Evolutionary conservation across 257 asterid genomes (phyloP).

Genomic region (Solanum raphanifolium): DNA sequence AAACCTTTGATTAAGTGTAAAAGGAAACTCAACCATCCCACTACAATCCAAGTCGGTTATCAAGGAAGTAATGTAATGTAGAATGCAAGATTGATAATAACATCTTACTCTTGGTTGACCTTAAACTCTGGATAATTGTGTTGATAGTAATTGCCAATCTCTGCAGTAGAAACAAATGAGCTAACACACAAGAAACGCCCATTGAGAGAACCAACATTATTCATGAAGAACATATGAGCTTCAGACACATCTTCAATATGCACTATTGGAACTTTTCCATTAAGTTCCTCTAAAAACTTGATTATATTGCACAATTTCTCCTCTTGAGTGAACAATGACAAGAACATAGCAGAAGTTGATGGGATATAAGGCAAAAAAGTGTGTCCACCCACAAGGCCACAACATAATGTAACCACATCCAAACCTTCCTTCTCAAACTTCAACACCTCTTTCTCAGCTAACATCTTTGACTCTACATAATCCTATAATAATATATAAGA

Average conservation of each 20-base stretch:
- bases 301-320: background rate
- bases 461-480: conserved; percentile 42
- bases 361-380: conserved; percentile 3
- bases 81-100: background rate
- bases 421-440: conserved; percentile 30
- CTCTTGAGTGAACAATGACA: conserved; percentile 20
- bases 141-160: conserved; percentile 27
- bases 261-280: conserved; percentile 36
- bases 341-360: conserved; percentile 2
- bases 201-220: conserved; percentile 9
- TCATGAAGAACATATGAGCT: conserved; percentile 45
- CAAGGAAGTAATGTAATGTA: background rate
- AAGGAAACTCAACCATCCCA: background rate
- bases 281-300: conserved; percentile 42
- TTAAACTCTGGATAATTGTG: conserved; percentile 7
- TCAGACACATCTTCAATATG: conserved; percentile 42
- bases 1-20: background rate
- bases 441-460: conserved; percentile 43
- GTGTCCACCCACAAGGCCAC: conserved; percentile 60
- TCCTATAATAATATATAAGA: conserved; percentile 8
- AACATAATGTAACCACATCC: conserved; percentile 39
- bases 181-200: conserved; percentile 49
- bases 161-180: conserved; percentile 29
- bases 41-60: background rate
- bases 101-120: conserved; percentile 23